phyloP scores from a whole-genome alignment of 2,329 filamentous ascomycete species.

The Rasamsonia emersonii region DNA sequence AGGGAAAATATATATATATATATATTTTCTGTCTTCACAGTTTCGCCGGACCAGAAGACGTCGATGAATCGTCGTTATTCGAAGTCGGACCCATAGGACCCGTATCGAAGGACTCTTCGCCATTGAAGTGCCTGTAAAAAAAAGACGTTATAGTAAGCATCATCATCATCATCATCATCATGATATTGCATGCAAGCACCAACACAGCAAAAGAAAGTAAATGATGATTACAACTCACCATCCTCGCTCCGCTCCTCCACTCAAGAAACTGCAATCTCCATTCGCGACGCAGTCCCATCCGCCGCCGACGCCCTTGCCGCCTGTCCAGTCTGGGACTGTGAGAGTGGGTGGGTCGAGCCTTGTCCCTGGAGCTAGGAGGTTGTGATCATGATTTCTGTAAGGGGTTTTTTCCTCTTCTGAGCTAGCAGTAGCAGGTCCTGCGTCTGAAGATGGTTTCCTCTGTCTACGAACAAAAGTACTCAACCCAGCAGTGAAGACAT shows the following conservation, averaged over 20 bases:
- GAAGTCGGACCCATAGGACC: constrained; percentile 18
- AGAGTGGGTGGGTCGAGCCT: constrained; percentile 11
- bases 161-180: constrained; percentile 7
- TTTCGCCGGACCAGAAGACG: not conserved
- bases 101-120: constrained; percentile 39
- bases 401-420: constrained; percentile 20
- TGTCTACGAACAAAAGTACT: constrained; percentile 54
- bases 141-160: no score
- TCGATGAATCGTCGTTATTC: constrained; percentile 2
- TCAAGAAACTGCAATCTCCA: constrained; percentile 77
- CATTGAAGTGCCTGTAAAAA: constrained; percentile 38
- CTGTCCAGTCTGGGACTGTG: constrained; percentile 43
- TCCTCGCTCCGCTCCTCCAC: constrained; percentile 72
- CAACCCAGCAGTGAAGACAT: constrained; percentile 73
- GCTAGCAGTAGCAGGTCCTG: not conserved
- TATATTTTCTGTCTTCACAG: constrained; percentile 1
- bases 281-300: constrained; percentile 75
- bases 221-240: constrained; percentile 52
- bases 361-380: constrained; percentile 22
- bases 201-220: constrained; percentile 5
- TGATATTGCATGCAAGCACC: no score
- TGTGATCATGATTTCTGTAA: no score
- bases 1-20: not conserved
- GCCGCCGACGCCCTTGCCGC: constrained; percentile 56
- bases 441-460: constrained; percentile 1